phyloP scores from a whole-genome alignment of 2,329 filamentous ascomycete genomes.

The Fusarium agapanthi region DNA sequence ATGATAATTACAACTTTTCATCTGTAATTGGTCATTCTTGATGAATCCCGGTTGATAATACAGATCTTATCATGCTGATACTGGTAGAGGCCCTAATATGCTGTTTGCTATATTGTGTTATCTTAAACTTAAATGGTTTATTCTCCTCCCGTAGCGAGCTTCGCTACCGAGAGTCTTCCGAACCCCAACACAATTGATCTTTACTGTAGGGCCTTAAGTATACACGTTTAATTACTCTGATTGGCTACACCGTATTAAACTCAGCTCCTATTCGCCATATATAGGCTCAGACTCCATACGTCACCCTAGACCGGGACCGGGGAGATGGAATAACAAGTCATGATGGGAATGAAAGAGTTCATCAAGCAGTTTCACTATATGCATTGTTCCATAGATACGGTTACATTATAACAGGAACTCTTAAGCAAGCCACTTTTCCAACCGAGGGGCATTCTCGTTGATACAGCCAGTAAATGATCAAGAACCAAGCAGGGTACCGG shows the following conservation, averaged over 20 bases:
- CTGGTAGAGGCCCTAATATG: background rate
- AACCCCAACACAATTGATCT: background rate
- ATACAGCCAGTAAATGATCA: background rate
- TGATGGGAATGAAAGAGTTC: background rate
- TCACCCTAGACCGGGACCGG: background rate
- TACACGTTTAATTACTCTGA: background rate
- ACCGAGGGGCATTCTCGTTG: background rate
- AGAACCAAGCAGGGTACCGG: rapidly evolving
- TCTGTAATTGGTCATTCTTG: background rate
- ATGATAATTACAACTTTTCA: too few species aligned
- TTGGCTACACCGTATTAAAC: background rate
- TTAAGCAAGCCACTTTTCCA: background rate
- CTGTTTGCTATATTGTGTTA: background rate
- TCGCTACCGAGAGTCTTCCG: background rate
- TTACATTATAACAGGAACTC: background rate
- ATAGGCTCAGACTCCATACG: rapidly evolving
- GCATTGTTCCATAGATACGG: background rate
- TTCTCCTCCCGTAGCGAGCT: rapidly evolving
- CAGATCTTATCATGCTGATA: background rate
- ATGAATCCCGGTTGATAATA: background rate
- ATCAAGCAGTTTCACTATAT: background rate
- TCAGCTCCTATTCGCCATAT: background rate
- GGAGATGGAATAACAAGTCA: background rate
- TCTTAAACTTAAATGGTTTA: background rate
- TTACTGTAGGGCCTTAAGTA: rapidly evolving